A percentile compares a stretch with the other conserved stretches of the same genome.
phyloP scores from a whole-genome alignment of 192 early-diverging fungal species.

The Backusella mclennaniae region DNA sequence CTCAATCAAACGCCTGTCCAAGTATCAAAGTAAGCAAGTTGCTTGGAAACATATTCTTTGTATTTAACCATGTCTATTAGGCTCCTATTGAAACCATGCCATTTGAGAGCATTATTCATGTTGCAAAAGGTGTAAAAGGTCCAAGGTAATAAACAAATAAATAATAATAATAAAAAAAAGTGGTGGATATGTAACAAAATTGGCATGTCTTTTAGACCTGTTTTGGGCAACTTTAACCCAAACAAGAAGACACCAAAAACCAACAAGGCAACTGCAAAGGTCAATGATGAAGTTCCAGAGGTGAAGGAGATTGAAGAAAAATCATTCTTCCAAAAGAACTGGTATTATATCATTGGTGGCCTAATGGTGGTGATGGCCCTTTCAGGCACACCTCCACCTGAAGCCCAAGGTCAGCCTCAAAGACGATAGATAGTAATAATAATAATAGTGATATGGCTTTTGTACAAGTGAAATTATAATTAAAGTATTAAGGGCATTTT shows the following conservation, averaged over 20 bases:
- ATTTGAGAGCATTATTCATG: constrained; percentile 16
- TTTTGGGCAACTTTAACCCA: constrained; percentile 14
- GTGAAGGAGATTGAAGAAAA: constrained; percentile 29
- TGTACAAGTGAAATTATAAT: too few species aligned
- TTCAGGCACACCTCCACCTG: neutral
- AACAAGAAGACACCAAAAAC: neutral
- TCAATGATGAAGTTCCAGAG: constrained; percentile 6
- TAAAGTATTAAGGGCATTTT: neutral
- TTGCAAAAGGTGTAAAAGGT: neutral
- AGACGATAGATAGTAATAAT: neutral
- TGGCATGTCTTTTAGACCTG: neutral
- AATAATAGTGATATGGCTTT: neutral
- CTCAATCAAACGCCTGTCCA: constrained; percentile 15
- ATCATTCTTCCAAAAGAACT: constrained; percentile 39
- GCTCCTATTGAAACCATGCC: neutral
- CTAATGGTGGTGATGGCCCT: constrained; percentile 4
- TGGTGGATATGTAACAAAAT: neutral
- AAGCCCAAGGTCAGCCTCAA: neutral
- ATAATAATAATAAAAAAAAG: neutral
- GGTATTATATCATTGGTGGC: constrained; percentile 21
- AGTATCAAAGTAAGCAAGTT: constrained; percentile 9
- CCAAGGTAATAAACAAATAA: constrained; percentile 7
- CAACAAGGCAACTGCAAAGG: neutral
- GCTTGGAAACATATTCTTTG: neutral
- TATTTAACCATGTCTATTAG: neutral